Evolutionary conservation across 768 basidiomycete species (phyloP).

Genomic region (Leccinellum rugosiceps): DNA sequence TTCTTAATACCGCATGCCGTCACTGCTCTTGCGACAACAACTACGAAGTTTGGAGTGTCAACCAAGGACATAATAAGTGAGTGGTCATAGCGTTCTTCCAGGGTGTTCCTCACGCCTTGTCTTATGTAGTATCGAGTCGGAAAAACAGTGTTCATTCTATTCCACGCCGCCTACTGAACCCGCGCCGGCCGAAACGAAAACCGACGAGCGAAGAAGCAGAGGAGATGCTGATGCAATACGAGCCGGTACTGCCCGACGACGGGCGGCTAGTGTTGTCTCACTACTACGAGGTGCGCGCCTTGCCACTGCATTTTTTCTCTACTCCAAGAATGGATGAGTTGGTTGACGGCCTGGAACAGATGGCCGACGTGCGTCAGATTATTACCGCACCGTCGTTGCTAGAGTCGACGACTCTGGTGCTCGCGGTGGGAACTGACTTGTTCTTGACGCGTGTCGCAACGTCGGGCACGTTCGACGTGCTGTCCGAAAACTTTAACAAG

Average conservation of each 20-base stretch:
- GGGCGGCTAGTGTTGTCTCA: slow-evolving; percentile 55
- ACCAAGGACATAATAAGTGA: slow-evolving; percentile 82
- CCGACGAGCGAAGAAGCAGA: slow-evolving; percentile 76
- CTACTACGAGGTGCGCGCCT: slow-evolving; percentile 43
- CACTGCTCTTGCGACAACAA: slow-evolving; percentile 68
- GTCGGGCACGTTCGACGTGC: slow-evolving; percentile 88
- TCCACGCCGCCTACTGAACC: slow-evolving; percentile 72
- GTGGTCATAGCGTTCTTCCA: slow-evolving; percentile 22
- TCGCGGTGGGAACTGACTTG: slow-evolving; percentile 85
- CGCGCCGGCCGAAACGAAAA: slow-evolving; percentile 76
- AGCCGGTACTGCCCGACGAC: slow-evolving; percentile 74
- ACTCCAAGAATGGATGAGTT: background rate
- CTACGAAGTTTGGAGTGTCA: slow-evolving; percentile 86
- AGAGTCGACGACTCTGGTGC: slow-evolving; percentile 88
- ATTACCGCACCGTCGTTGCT: slow-evolving; percentile 79
- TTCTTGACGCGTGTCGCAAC: slow-evolving; percentile 85
- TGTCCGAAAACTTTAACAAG: slow-evolving; percentile 93
- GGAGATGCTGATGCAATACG: slow-evolving; percentile 84
- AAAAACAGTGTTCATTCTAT: slow-evolving; percentile 73
- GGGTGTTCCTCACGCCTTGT: background rate
- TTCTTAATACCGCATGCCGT: slow-evolving; percentile 70
- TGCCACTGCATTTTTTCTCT: slow-evolving; percentile 10
- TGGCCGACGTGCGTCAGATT: slow-evolving; percentile 65
- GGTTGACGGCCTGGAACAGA: slow-evolving; percentile 38
- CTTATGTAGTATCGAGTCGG: slow-evolving; percentile 64